A percentile compares a stretch with the other conserved stretches of the same genome.
Conservation (phyloP, 2,329 filamentous ascomycete species). For the Chaetoscypha palmicola region DNA sequence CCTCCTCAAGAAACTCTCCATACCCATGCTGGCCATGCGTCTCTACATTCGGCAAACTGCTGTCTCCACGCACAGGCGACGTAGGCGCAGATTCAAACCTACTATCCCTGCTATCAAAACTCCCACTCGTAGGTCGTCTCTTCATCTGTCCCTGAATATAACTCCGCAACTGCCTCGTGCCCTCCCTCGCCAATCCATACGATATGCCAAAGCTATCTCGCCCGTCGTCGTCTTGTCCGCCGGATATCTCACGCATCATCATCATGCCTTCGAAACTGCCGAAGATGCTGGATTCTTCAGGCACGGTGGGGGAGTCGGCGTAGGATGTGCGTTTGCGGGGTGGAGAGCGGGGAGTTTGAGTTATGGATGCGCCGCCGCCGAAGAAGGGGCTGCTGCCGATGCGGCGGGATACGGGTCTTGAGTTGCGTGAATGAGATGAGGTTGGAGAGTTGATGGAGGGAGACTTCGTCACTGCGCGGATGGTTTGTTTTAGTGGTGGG, state of each 20-base stretch:
- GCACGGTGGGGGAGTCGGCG: slow-evolving; percentile 24
- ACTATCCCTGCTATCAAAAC: slow-evolving; percentile 20
- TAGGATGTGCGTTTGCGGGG: slow-evolving; percentile 16
- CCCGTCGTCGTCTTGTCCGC: slow-evolving; percentile 11
- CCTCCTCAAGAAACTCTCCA: slow-evolving; percentile 15
- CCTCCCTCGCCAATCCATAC: slow-evolving; percentile 23
- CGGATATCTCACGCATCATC: slow-evolving; percentile 4
- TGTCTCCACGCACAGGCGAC: background rate
- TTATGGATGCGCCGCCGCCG: slow-evolving; percentile 16
- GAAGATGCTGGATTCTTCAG: slow-evolving; percentile 19
- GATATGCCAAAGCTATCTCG: slow-evolving; percentile 25
- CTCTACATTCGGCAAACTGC: background rate
- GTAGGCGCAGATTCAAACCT: slow-evolving; percentile 25
- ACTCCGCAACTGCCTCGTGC: slow-evolving; percentile 23
- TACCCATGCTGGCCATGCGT: slow-evolving; percentile 6
- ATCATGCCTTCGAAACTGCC: slow-evolving; percentile 9
- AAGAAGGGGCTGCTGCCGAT: slow-evolving; percentile 28
- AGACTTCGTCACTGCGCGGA: slow-evolving; percentile 19
- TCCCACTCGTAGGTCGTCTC: slow-evolving; percentile 13
- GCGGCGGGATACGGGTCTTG: slow-evolving; percentile 22
- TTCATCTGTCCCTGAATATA: slow-evolving; percentile 20
- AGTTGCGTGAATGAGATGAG: slow-evolving; percentile 7
- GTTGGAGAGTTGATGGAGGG: slow-evolving; percentile 6
- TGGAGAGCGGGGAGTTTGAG: slow-evolving; percentile 12
- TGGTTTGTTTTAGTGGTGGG: slow-evolving; percentile 6